Evolutionary conservation across 1,284 basidiomycete species (phyloP), one percentile per base, ranked within the genome.

Genomic region (Neotropicomus parvogracilis): DNA sequence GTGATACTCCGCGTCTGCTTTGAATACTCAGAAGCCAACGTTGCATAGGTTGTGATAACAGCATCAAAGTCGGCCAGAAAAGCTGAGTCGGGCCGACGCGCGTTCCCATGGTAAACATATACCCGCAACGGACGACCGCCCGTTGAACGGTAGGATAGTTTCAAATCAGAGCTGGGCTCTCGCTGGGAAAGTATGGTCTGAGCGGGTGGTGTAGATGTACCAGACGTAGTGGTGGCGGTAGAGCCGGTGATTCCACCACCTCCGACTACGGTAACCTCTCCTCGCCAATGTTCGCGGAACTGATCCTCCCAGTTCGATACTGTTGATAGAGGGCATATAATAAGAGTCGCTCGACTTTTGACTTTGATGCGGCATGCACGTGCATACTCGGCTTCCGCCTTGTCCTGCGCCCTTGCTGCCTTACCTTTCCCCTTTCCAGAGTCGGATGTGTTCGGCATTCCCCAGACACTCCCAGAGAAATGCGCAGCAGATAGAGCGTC

Each of bases 251-350:
- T 51, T 19, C 71, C 71, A 33, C 81, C 79, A 3, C 91, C 91
- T n/a, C 91, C 91, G 42, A 86, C 73, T 37, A 95, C 84, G 27
- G 77, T 75, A 7, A 95, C 90, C 48, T 85, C 79, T 12, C 91
- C 91, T 51, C 80, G 80, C 91, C 91, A 93, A 69, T 99, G 97
- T 64, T 98, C 95, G 51, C 85, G 81, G 65, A 99, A 90, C 68
- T 99, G 97, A 55, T 97, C 92, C 69, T 99, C 95, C 97, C 97
- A 99, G 63, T 98, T 99, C 39, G 91, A 85, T 1, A 99, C 91
- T 2, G 97, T 97, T 19, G 93, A 95, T 46, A 99, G 76, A 8
- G 97, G 97, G 59, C 97, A 98, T 21, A 99, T 81, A 57, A 99
- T 91, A n/a, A 99, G 71, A 1, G 97, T 98, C 8, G 88, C 97